Percentiles rank a stretch among this genome's conserved stretches.
Evolutionary conservation across 345 rosid species (phyloP).

Genomic region (Euclidium syriacum): DNA sequence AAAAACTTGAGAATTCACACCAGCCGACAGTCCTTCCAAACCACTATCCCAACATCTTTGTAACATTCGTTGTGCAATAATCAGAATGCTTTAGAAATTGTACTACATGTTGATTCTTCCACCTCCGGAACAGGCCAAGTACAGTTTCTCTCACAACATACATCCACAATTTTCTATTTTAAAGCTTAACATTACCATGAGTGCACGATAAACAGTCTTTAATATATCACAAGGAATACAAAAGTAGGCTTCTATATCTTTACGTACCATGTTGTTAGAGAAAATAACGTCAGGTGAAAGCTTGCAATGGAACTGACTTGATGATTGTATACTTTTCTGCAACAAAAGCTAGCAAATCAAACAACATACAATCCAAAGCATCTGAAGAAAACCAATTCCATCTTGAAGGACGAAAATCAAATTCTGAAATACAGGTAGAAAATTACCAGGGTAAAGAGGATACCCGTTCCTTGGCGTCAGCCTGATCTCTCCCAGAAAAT

Average conservation of each 20-base stretch:
- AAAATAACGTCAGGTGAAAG: conserved; percentile 55
- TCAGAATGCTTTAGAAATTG: conserved; percentile 5
- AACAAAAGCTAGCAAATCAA: conserved; percentile 21
- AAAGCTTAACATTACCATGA: not conserved
- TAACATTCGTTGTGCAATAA: not conserved
- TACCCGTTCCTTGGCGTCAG: conserved; percentile 71
- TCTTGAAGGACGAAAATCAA: not conserved
- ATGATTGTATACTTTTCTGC: conserved; percentile 57
- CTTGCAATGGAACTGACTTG: conserved; percentile 65
- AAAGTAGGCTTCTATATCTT: not conserved
- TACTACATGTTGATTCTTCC: conserved; percentile 2
- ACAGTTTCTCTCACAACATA: not conserved
- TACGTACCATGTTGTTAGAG: conserved; percentile 69
- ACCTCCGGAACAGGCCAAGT: not conserved
- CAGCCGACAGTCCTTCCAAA: conserved; percentile 1
- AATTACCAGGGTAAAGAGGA: conserved; percentile 74
- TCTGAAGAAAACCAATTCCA: conserved; percentile 1
- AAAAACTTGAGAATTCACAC: conserved; percentile 25
- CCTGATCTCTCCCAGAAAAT: conserved; percentile 35
- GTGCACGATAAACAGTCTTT: not conserved
- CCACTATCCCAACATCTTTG: conserved; percentile 9
- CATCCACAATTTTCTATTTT: not conserved
- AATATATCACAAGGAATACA: not conserved
- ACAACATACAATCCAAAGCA: not conserved
- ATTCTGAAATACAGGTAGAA: conserved; percentile 36